Base-by-base conservation (phyloP, 2,329 filamentous ascomycete genomes). In the Diaporthe citrichinensis region DNA sequence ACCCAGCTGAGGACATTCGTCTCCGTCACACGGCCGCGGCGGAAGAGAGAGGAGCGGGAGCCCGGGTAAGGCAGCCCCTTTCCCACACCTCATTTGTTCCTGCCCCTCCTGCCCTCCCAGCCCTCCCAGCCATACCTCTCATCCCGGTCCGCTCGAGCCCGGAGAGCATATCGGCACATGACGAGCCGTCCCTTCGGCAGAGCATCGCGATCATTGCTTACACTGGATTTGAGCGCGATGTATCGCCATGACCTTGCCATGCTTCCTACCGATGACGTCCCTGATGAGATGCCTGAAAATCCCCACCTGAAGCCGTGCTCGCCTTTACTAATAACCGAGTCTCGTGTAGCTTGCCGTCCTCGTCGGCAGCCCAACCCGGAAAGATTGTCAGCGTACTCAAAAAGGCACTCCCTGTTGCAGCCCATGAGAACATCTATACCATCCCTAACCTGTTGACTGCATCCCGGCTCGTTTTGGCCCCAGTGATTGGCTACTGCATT, bases 371-470 rank as follows among this genome's bases (percentile, higher is more conserved):
- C n/a, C 61, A 68, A 23, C 44, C 73, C 20, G 39, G 62, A 10
- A 74, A 74, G 49, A 74, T 77, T 31, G 72, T 71, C 49, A 65
- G 61, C 23, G 76, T 55, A 8, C 62, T 77, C 28, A 75, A 73
- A 49, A 77, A 75, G 55, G 76, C 76, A 31, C 71, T 77, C 5
- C 76, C 76, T 71, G 76, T 77, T 17, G 74, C 83, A 58, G 77
- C 87, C 12, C 94, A 93, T 82, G 97, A 99, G 85, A 95, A 99
- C 82, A 98, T 99, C 81, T 98, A 98, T 87, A 99, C 95, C 49
- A 82, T 99, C n/a, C 97, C 97, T 55, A 99, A 99, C 83, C 88
- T 98, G 77, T 90, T 99, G 72, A 99, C 97, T 1, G 92, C 96
- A 79, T 94, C 95, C 2, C 94, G 97, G 3, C 91, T 99, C 53